Evolutionary conservation across 257 asterid species (phyloP), one percentile per base, ranked within the genome.

Genomic region (Salvia rosmarinus): DNA sequence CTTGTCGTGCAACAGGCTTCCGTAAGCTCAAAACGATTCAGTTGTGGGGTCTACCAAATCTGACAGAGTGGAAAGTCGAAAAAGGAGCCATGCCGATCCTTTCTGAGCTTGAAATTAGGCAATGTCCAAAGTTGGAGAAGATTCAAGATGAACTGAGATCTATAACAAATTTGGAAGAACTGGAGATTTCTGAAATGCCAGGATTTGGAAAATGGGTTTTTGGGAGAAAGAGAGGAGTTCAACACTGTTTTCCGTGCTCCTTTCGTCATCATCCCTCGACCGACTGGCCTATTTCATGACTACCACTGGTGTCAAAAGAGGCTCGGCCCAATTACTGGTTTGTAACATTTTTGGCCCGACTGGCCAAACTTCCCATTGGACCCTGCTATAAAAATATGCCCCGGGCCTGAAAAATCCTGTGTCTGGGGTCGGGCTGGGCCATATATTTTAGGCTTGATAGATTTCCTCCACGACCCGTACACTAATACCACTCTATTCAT

Each of bases 201-300:
- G 68, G 54, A 40, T 5, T 5, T 23, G 68, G 68, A 6, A 63
- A 63, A 21, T 23, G 54, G 37, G 37, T 63, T 63, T 40, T 4
- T 3, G 52, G 52, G 16, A 42, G 20, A 21, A 63, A 20, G 19
- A 63, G 68, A 63, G 68, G 68, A 40, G 49, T 63, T 40, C 54
- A 63, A 40, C 68, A 63, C 44, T 63, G 68, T 20, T 12, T 40
- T 19, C 68, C 68, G 3, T 63, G 67, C 30, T 35, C 67, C 34
- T 61, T 61, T 19, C 67, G 51, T 39, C 67, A 61, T 19, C 54
- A 63, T 55, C 47, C 35, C 32, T 39, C 1, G 0, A 17, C 13
- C 16, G 68, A 9, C 21, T 32, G 35, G 4, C 11, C 8, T 1
- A n/a, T 47, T n/a, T n/a, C 16, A 49, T 8, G 4, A 37, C 0